Evolutionary conservation across 78 protist species (phyloP).

Genomic region (Dictyostelium capitatum): DNA sequence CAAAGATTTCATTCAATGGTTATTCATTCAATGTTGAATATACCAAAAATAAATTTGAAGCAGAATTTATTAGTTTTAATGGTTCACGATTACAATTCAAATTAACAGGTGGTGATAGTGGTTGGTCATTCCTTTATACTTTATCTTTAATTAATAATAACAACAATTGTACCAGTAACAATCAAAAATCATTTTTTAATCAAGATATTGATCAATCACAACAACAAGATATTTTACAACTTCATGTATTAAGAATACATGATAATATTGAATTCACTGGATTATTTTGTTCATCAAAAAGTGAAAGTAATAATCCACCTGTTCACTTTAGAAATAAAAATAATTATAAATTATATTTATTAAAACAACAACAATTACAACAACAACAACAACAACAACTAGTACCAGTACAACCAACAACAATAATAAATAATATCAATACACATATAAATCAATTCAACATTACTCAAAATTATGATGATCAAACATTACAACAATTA

Average conservation of each 20-base stretch:
- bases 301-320: background rate
- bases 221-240: background rate
- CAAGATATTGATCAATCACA: background rate
- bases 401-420: background rate
- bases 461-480: background rate
- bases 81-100: background rate
- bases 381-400: background rate
- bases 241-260: slow-evolving; percentile 40
- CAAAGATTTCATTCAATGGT: slow-evolving; percentile 43
- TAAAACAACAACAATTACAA: slow-evolving; percentile 1
- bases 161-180: background rate
- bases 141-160: background rate
- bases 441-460: background rate
- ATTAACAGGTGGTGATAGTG: slow-evolving; percentile 73
- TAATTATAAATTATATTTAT: background rate
- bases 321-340: slow-evolving; percentile 9
- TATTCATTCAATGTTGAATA: background rate
- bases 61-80: slow-evolving; percentile 21
- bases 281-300: slow-evolving; percentile 10
- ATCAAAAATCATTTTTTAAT: background rate
- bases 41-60: slow-evolving; percentile 54
- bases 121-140: slow-evolving; percentile 71
- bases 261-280: slow-evolving; percentile 34
- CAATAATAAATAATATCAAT: background rate
- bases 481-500: background rate